phyloP scores from a whole-genome alignment of 1,139 yeast genomes.

The Zygoascus meyerae region DNA sequence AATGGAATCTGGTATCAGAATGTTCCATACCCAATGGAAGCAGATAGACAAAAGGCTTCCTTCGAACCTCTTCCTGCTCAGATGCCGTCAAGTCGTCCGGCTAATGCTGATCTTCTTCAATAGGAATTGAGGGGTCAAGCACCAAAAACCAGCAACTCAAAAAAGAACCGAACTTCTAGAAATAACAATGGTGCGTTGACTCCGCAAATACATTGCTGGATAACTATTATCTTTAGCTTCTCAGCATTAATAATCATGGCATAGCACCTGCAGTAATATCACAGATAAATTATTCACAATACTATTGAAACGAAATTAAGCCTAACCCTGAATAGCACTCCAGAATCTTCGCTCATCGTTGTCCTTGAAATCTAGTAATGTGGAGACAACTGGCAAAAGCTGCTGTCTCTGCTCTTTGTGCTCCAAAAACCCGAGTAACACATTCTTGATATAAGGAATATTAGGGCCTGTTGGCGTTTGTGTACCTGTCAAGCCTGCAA shows the following conservation, averaged over 20 bases:
- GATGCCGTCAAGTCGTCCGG: background rate
- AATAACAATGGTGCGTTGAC: too few relatives aligned
- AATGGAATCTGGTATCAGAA: slow-evolving; percentile 45
- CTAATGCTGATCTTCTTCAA: background rate
- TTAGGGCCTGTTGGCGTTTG: slow-evolving; percentile 31
- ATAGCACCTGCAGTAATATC: too few relatives aligned
- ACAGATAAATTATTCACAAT: too few relatives aligned
- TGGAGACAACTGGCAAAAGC: slow-evolving; percentile 77
- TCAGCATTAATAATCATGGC: too few relatives aligned
- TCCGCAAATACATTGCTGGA: too few relatives aligned
- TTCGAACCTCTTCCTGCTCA: too few relatives aligned
- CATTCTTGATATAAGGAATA: slow-evolving; percentile 79
- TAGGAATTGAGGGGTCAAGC: slow-evolving; percentile 10
- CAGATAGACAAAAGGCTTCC: too few relatives aligned
- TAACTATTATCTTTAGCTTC: too few relatives aligned
- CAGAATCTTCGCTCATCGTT: slow-evolving; percentile 69
- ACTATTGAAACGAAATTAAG: background rate
- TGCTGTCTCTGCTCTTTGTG: slow-evolving; percentile 86
- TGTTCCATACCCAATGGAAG: background rate
- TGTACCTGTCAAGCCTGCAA: slow-evolving; percentile 2
- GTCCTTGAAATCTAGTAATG: slow-evolving; percentile 59
- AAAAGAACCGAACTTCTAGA: background rate
- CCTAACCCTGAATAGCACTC: slow-evolving; percentile 41
- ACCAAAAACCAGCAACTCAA: background rate
- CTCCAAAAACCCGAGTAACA: slow-evolving; percentile 79